Evolutionary conservation across 495 filamentous ascomycete genomes (phyloP).

Genomic region (Melanomma pulvis-pyrius): DNA sequence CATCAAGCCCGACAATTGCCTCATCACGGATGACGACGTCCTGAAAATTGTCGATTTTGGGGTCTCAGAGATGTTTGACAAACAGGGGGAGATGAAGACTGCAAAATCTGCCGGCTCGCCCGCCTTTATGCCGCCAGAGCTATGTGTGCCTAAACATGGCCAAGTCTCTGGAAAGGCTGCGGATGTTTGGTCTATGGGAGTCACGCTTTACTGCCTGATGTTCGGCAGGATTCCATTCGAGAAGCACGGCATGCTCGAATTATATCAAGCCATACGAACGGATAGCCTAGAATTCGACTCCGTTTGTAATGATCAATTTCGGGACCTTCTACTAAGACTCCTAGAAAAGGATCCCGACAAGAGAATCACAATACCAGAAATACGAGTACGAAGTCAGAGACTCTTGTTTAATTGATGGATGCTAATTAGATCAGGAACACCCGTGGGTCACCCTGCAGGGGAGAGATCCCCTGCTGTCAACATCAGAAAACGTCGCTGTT

Average conservation of each 20-base stretch:
- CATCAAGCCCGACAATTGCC: constrained; percentile 96
- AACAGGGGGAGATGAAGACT: constrained; percentile 84
- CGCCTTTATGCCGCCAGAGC: constrained; percentile 90
- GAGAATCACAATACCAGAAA: constrained; percentile 76
- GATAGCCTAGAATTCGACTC: constrained; percentile 55
- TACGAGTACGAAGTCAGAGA: constrained; percentile 65
- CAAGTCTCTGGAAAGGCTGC: constrained; percentile 86
- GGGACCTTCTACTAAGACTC: constrained; percentile 43
- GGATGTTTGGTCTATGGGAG: constrained; percentile 98
- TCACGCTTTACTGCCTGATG: constrained; percentile 88
- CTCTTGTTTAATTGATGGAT: not conserved
- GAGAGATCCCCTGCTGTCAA: constrained; percentile 75
- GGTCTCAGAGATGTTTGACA: constrained; percentile 97
- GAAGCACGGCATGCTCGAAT: constrained; percentile 72
- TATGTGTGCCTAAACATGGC: constrained; percentile 87
- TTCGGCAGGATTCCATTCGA: constrained; percentile 89
- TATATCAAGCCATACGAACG: constrained; percentile 84
- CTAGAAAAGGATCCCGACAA: constrained; percentile 62
- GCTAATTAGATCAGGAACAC: constrained; percentile 65
- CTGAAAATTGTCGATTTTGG: constrained; percentile 98
- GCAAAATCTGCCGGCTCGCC: constrained; percentile 94
- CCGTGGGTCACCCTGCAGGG: constrained; percentile 90
- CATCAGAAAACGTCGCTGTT: constrained; percentile 83
- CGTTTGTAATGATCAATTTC: constrained; percentile 45
- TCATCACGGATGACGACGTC: constrained; percentile 86